Base-by-base conservation (phyloP, 768 basidiomycete genomes). In the Boletus pseudopeckii region DNA sequence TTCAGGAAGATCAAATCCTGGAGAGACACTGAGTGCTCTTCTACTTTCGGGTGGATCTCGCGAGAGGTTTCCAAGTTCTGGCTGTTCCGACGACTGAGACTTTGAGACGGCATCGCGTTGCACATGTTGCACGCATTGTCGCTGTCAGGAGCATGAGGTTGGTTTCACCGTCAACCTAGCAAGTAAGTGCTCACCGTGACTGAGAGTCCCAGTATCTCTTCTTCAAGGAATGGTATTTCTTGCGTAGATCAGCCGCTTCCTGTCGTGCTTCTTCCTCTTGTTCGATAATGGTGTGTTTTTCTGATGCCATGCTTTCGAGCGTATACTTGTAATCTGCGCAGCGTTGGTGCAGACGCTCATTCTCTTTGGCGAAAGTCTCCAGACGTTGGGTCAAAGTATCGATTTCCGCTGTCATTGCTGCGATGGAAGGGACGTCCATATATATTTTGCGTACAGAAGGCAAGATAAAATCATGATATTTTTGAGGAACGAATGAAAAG, bases 391-490 rank as follows among this genome's bases (percentile, higher is more conserved):
- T 75, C 22, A 79, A 69, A 15, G 57, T 46, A 2, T 68, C 64
- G 11, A 79, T 65, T 48, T 76, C 70, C 20, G 66, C 69, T 38
- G 72, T 54, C 56, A 63, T 40, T 5, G 44, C 33, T 7, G 36
- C 34, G 15, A 61, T 20, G 15, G 69, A 71, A n/a, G 69, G 50
- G 20, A 72, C 57, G 53, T 82, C 82, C 51, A 85, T 68, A 55
- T 75, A 79, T 15, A 87, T 70, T 52, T 69, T 79, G 41, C 85
- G 82, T 33, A 88, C 75, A 50, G 80, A 74, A 14, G 85, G 82
- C 1, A 77, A 72, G 45, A 86, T 63, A 61, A 84, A 79, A 5
- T 75, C 75, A n/a, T 80, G 80, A 34, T 86, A 75, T 56, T 84
- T 77, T n/a, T 73, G 62, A 15, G 86, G 84, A 3, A 86, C 73